Evolutionary conservation across 2,329 filamentous ascomycete species (phyloP), one percentile per base, ranked within the genome.

Genomic region (Penicillium griseofulvum): DNA sequence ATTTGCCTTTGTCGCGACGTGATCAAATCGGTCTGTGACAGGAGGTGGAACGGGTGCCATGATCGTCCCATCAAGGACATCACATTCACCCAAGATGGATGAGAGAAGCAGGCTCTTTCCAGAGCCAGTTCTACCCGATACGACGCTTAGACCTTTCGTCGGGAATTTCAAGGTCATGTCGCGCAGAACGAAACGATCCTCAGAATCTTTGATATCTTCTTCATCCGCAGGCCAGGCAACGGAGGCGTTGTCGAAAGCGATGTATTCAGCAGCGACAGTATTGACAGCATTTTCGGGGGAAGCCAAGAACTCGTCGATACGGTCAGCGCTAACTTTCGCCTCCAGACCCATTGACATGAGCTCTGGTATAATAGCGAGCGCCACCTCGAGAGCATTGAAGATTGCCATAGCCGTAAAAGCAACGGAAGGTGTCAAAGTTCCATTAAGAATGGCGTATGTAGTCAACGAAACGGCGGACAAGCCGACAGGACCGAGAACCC

Each of bases 21-120:
- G n/a, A 82, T 59, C 1, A 83, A 85, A 17, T 83, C 84, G 47
- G 86, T 67, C 3, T 85, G 29, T 16, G 79, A 61, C 55, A 8
- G 39, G 55, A 22, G 56, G 64, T 34, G 80, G 77, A 34, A 78
- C 75, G 33, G 80, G 80, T 10, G 60, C 62, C 39, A 58, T 65
- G 47, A 93, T 76, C 5, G 74, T 77, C 1, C 89, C 89, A 0
- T 77, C 72, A 0, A 92, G 69, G 2, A 91, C 67, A 57, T 92
- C 89, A 2, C 85, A 84, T 71, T 93, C 90, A 2, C 89, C 89
- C 5, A 93, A 80, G 26, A 93, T 84, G 0, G 88, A 83, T 1
- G 88, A 83, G 7, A 94, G 78, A 59, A 94, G 75, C 37, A 93
- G 74, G 69, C 86, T 90, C 75, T 93, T 93, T 16, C 90, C 90